Conservation (phyloP, 805 yeast genomes). For the Lipomyces yamanashiensis region DNA sequence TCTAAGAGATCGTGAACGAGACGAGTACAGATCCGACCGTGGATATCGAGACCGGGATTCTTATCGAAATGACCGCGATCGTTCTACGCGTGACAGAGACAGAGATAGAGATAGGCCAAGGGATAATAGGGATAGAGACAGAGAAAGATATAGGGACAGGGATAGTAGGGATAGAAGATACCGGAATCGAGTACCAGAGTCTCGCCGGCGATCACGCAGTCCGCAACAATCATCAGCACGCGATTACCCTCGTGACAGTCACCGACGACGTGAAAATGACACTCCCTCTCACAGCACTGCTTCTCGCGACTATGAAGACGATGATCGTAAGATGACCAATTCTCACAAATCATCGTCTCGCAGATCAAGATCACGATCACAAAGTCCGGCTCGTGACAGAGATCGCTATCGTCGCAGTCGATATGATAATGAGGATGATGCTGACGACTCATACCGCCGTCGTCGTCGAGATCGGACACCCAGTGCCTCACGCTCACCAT, state of each 20-base stretch:
- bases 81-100: neutral
- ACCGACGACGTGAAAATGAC: neutral
- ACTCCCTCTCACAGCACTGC: neutral
- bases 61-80: constrained; percentile 6
- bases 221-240: neutral
- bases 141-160: constrained; percentile 7
- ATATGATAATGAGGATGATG: neutral
- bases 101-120: neutral
- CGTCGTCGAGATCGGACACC: constrained; percentile 14
- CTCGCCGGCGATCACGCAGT: neutral
- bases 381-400: neutral
- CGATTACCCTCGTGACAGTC: neutral
- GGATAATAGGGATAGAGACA: constrained; percentile 1
- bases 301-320: neutral
- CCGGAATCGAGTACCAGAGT: constrained; percentile 3
- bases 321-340: neutral
- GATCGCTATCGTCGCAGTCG: neutral
- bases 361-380: neutral
- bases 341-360: neutral
- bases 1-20: constrained; percentile 1
- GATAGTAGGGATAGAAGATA: constrained; percentile 1
- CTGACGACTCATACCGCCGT: neutral
- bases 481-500: constrained; percentile 15
- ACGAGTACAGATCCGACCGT: constrained; percentile 5
- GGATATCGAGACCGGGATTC: constrained; percentile 14